Evolutionary conservation across 345 rosid species (phyloP).

Genomic region (Syzygium grande): DNA sequence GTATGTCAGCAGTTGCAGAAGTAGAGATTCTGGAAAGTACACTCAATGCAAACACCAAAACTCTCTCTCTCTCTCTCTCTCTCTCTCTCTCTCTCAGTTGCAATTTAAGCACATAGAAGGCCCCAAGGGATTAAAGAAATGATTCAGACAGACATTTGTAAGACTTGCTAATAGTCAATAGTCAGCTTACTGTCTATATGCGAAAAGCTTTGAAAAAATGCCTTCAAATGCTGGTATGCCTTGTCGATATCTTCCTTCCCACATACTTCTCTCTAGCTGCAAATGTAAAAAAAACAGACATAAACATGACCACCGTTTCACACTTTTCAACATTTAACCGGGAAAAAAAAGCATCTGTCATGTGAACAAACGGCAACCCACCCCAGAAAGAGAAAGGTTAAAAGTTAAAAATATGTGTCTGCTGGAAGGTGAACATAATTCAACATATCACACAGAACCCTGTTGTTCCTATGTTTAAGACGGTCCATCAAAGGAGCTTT

Average conservation of each 20-base stretch:
- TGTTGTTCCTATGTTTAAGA: not conserved
- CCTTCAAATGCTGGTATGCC: constrained; percentile 83
- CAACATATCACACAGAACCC: not conserved
- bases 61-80: not conserved
- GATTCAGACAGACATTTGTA: not conserved
- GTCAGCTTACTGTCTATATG: constrained; percentile 53
- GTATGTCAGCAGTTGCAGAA: too few species aligned
- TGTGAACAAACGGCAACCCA: too few species aligned
- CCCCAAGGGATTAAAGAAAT: not conserved
- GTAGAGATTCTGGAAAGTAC: too few species aligned
- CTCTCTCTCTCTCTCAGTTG: not conserved
- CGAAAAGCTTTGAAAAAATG: constrained; percentile 62
- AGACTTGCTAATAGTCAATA: constrained; percentile 27
- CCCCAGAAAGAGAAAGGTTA: too few species aligned
- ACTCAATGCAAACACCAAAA: too few species aligned
- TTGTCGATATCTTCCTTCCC: constrained; percentile 68
- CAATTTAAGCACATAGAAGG: not conserved
- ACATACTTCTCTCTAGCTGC: constrained; percentile 59
- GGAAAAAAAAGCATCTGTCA: not conserved
- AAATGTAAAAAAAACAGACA: not conserved
- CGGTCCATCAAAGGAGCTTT: not conserved
- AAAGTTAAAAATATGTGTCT: not conserved
- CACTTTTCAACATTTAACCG: not conserved
- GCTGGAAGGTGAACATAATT: not conserved
- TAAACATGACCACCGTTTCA: not conserved